Conservation (phyloP, 169 alveolate genomes). For the Cryptosporidium muris region DNA sequence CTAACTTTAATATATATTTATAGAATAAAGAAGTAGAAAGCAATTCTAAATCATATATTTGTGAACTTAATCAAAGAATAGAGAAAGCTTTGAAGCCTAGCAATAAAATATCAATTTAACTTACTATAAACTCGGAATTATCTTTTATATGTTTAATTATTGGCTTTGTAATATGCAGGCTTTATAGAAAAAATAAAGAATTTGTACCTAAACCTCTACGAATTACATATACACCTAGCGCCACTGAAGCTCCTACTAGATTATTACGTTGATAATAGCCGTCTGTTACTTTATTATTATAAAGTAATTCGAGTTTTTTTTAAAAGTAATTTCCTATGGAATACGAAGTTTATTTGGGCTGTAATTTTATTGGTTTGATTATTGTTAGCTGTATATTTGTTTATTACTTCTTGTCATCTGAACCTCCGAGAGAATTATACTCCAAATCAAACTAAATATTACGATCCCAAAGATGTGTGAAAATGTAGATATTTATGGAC, state of each 20-base stretch:
- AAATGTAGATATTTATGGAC: neutral
- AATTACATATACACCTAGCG: neutral
- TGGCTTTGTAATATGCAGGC: no score
- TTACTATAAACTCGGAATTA: no score
- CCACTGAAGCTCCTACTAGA: neutral
- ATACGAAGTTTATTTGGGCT: conserved; percentile 63
- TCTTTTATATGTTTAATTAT: no score
- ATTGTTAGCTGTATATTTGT: conserved; percentile 38
- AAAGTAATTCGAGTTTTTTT: neutral
- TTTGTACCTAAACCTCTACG: neutral
- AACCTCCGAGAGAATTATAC: conserved; percentile 40
- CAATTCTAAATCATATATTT: no score
- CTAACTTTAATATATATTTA: no score
- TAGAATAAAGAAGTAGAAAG: no score
- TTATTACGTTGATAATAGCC: conserved; percentile 1
- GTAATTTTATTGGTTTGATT: conserved; percentile 48
- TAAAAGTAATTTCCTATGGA: conserved; percentile 15
- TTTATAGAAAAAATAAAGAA: neutral
- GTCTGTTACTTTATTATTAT: neutral
- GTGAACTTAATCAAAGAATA: no score
- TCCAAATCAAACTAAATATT: conserved; percentile 10
- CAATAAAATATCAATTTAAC: no score
- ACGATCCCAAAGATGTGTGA: neutral
- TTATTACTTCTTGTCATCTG: conserved; percentile 45
- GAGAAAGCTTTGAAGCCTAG: no score